Percentiles rank a stretch among this genome's conserved stretches.
phyloP scores from a whole-genome alignment of 2,329 filamentous ascomycete genomes.

The Lasiodiplodia gonubiensis region DNA sequence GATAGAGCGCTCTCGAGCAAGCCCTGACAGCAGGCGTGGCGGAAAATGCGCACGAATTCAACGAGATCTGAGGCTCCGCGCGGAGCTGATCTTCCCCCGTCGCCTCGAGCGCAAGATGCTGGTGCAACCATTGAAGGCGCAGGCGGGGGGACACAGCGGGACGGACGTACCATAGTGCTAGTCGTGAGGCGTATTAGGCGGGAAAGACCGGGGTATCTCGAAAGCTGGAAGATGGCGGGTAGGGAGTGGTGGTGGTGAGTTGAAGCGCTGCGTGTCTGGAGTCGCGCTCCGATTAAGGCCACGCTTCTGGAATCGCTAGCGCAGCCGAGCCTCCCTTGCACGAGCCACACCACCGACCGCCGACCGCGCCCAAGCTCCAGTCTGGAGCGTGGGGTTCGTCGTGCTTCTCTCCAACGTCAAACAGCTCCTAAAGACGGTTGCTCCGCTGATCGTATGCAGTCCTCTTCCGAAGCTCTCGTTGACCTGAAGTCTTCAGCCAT shows the following conservation, averaged over 20 bases:
- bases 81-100: conserved; percentile 16
- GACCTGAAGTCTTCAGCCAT: background rate
- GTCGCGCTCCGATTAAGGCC: conserved; percentile 22
- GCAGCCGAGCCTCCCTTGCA: conserved; percentile 4
- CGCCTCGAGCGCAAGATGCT: background rate
- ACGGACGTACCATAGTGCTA: conserved; percentile 15
- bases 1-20: background rate
- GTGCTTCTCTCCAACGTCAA: background rate
- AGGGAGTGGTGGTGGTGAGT: conserved; percentile 23
- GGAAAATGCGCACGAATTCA: background rate
- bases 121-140: background rate
- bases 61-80: background rate
- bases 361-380: background rate
- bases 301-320: conserved; percentile 28
- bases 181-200: conserved; percentile 10
- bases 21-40: background rate
- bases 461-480: background rate
- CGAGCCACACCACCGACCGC: conserved; percentile 8
- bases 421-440: background rate
- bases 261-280: conserved; percentile 20
- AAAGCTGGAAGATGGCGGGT: conserved; percentile 6
- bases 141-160: background rate
- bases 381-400: conserved; percentile 3
- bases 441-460: too few species aligned
- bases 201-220: conserved; percentile 18